Evolutionary conservation across 2,329 filamentous ascomycete genomes (phyloP), one percentile per base, ranked within the genome.

Genomic region (Xylaria sp.): DNA sequence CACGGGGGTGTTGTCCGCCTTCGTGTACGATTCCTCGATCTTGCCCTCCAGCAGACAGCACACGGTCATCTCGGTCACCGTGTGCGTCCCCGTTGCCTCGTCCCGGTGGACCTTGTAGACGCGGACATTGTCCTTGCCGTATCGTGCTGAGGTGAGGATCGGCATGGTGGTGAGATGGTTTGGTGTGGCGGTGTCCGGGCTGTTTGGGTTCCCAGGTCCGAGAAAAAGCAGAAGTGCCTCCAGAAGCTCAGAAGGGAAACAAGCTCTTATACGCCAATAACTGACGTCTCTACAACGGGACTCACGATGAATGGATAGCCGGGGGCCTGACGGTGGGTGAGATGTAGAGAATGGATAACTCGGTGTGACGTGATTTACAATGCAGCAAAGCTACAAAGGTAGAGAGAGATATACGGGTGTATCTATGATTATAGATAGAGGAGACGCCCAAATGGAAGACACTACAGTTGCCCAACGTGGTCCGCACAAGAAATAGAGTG

Each of bases 101-200:
- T 98, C 88, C 71, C 87, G 88, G 73, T 96, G 85, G 73, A 97
- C 93, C 80, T 99, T 99, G 87, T 90, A 96, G 72, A 99, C 87
- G 73, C 95, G 93, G 84, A 99, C 90, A 81, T 99, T 98, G 86
- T 98, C 95, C 87, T 99, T 94, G 81, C 91, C 91, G 76, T 93
- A 94, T 75, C 89, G 87, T 71, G 91, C 90, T 72, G 85, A 80
- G 62, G 84, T 81, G 63, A 89, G 77, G 69, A 77, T 75, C 67
- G 85, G 78, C 85, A 88, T 88, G 60, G 49, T 75, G 25, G 23
- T 41, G 35, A 38, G 38, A 19, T 38, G 29, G 21, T 27, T 29
- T 6, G 15, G 40, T 27, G 37, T 15, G 56, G 38, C 35, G 46
- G 35, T 33, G 23, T 31, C 19, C n/a, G 44, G 48, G 23, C n/a